phyloP scores from a whole-genome alignment of 2,329 filamentous ascomycete genomes.

The Colletotrichum camelliae region DNA sequence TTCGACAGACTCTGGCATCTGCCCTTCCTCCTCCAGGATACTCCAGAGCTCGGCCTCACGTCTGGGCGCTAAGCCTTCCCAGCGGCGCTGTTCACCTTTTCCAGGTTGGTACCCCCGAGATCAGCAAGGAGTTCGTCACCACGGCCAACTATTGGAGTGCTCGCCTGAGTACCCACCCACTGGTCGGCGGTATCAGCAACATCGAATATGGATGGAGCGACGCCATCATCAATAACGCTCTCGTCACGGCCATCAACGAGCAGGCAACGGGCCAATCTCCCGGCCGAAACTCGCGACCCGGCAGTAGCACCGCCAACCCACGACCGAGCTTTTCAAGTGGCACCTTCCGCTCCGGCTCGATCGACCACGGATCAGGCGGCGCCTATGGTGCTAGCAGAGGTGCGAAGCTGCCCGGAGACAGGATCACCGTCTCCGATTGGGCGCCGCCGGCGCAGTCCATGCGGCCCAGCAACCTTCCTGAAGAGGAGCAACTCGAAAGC shows the following conservation, averaged over 20 bases:
- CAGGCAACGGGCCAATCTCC: slow-evolving; percentile 33
- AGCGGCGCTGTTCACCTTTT: slow-evolving; percentile 97
- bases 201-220: slow-evolving; percentile 98
- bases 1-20: slow-evolving; percentile 91
- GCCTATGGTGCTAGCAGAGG: slow-evolving; percentile 44
- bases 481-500: slow-evolving; percentile 80
- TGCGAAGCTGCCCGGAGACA: slow-evolving; percentile 79
- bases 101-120: slow-evolving; percentile 94
- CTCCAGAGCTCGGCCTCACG: slow-evolving; percentile 86
- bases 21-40: slow-evolving; percentile 90
- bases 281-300: slow-evolving; percentile 49
- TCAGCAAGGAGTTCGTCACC: slow-evolving; percentile 90
- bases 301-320: slow-evolving; percentile 49
- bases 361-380: slow-evolving; percentile 58
- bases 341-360: slow-evolving; percentile 60
- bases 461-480: slow-evolving; percentile 79
- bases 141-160: slow-evolving; percentile 99
- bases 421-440: slow-evolving; percentile 86
- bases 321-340: slow-evolving; percentile 54
- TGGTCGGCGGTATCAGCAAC: slow-evolving; percentile 93
- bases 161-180: slow-evolving; percentile 88
- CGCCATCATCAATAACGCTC: slow-evolving; percentile 70
- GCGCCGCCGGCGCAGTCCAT: slow-evolving; percentile 87
- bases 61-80: slow-evolving; percentile 92
- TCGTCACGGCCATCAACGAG: slow-evolving; percentile 60